These are phyloP conservation scores for Acer campestre DNA, from an alignment of 345 rosid species.

Conservation along the genomic window DNA sequence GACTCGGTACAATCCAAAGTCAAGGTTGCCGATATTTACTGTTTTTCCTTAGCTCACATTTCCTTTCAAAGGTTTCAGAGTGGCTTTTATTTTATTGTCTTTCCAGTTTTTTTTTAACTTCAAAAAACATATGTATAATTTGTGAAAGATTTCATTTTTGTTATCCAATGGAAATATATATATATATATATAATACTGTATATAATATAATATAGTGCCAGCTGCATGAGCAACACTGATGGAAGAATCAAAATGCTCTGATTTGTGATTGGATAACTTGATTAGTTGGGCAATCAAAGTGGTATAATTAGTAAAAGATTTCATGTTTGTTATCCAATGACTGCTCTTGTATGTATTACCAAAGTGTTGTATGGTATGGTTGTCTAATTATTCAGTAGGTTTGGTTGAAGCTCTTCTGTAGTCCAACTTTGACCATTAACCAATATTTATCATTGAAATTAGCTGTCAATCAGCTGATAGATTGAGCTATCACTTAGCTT, in stretches of 20 bases:
- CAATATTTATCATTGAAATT: too few species aligned
- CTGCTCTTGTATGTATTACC: not conserved
- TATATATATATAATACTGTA: too few species aligned
- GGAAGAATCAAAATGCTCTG: not conserved
- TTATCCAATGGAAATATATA: not conserved
- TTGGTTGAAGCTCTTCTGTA: not conserved
- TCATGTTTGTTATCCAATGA: not conserved
- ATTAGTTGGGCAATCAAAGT: not conserved
- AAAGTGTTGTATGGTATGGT: constrained; percentile 3
- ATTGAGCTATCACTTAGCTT: too few species aligned
- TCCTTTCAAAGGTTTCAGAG: not conserved
- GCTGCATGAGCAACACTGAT: not conserved
- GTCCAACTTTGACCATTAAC: constrained; percentile 7
- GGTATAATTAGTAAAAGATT: not conserved
- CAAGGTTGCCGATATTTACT: not conserved
- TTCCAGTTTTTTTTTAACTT: not conserved
- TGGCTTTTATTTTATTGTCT: not conserved
- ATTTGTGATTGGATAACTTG: not conserved
- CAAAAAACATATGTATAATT: not conserved
- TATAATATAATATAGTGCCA: not conserved
- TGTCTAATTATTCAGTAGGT: constrained; percentile 1
- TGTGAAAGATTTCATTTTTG: not conserved
- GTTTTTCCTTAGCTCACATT: not conserved
- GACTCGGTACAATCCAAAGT: not conserved
- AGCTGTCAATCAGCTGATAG: too few species aligned